Evolutionary conservation across 2,329 filamentous ascomycete species (phyloP).

Genomic region (Endothia cerciana): DNA sequence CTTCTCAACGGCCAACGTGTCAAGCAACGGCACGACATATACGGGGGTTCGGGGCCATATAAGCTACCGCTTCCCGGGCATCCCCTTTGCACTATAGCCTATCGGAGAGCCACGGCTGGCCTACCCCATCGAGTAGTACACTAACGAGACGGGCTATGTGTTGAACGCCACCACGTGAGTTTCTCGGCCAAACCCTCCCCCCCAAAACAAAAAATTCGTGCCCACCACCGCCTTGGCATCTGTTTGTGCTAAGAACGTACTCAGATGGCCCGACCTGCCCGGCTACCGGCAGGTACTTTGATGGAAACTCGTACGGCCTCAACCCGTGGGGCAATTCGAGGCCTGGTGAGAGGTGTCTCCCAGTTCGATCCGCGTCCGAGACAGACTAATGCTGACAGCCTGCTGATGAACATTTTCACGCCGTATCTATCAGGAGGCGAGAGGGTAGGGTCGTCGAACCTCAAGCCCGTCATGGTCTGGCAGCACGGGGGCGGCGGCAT

Average conservation of each 20-base stretch:
- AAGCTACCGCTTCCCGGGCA: neutral
- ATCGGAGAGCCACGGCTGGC: neutral
- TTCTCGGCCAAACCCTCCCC: too few relatives aligned
- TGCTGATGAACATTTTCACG: constrained; percentile 41
- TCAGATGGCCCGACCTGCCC: neutral
- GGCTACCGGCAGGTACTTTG: neutral
- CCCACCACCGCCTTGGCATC: too few relatives aligned
- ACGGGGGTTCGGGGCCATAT: neutral
- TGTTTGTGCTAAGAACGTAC: too few relatives aligned
- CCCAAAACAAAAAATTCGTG: too few relatives aligned
- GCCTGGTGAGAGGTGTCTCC: neutral
- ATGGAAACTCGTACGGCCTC: neutral
- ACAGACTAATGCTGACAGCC: too few relatives aligned
- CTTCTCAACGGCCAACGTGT: neutral
- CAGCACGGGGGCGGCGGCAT: constrained; percentile 51
- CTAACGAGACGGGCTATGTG: neutral
- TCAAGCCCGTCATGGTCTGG: constrained; percentile 39
- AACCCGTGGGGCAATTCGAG: constrained; percentile 11
- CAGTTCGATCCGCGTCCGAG: too few relatives aligned
- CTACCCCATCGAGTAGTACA: neutral
- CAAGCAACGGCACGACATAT: neutral
- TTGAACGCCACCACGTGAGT: neutral
- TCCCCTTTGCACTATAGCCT: neutral
- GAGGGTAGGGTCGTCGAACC: too few relatives aligned
- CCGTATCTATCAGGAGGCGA: constrained; percentile 34